These are phyloP conservation scores for Neonectria coccinea DNA, from an alignment of 2,329 filamentous ascomycete species.

Conservation along the genomic window DNA sequence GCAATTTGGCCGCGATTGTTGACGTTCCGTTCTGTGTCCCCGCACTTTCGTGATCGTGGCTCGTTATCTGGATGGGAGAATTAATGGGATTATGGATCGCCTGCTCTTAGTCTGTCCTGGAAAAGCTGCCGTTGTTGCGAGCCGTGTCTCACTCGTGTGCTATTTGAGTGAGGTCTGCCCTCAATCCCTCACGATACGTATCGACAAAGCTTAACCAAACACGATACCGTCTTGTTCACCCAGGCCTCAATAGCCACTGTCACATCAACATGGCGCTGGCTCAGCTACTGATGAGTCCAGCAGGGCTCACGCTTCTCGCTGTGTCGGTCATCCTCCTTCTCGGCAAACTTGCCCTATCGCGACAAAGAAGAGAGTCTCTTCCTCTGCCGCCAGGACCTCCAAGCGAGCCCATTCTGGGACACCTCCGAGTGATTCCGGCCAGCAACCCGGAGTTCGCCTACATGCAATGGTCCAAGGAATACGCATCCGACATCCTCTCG, in stretches of 20 bases:
- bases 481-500: slow-evolving; percentile 60
- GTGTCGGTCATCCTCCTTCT: slow-evolving; percentile 11
- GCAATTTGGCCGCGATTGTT: slow-evolving; percentile 10
- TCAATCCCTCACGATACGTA: neutral
- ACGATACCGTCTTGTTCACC: neutral
- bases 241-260: neutral
- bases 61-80: slow-evolving; percentile 10
- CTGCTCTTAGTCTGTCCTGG: neutral
- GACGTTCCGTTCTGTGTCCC: slow-evolving; percentile 1
- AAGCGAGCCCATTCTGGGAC: slow-evolving; percentile 56
- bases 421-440: slow-evolving; percentile 56
- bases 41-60: neutral
- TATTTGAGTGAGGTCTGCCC: slow-evolving; percentile 4
- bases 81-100: neutral
- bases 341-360: slow-evolving; percentile 1
- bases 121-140: neutral
- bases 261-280: slow-evolving; percentile 14
- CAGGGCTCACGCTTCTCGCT: slow-evolving; percentile 15
- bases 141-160: neutral
- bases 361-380: slow-evolving; percentile 6
- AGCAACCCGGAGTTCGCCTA: slow-evolving; percentile 49
- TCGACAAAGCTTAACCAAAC: neutral
- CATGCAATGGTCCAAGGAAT: slow-evolving; percentile 53
- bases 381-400: slow-evolving; percentile 51
- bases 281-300: slow-evolving; percentile 14